Evolutionary conservation across 2,329 filamentous ascomycete species (phyloP).

Genomic region (Xylariaceae sp.): DNA sequence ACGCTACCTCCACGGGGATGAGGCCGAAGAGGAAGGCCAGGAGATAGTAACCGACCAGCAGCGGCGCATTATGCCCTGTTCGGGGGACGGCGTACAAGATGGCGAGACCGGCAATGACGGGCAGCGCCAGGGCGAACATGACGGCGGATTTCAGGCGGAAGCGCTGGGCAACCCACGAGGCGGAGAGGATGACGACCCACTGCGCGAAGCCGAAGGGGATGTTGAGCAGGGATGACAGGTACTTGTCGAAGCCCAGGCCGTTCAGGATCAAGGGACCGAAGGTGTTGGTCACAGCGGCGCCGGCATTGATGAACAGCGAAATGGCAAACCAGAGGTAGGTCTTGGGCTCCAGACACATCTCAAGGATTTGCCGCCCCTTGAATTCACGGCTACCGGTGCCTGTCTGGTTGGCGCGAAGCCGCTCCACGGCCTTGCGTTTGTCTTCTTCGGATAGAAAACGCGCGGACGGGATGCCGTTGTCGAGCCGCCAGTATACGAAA

Average conservation of each 20-base stretch:
- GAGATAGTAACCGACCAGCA: constrained; percentile 59
- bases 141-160: constrained; percentile 52
- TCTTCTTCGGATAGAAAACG: constrained; percentile 59
- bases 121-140: constrained; percentile 48
- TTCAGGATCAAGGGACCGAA: constrained; percentile 60
- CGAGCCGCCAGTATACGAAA: constrained; percentile 53
- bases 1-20: constrained; percentile 60
- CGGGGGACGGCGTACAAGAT: constrained; percentile 52
- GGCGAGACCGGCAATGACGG: constrained; percentile 54
- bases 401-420: constrained; percentile 50
- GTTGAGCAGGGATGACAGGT: constrained; percentile 54
- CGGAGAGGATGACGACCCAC: constrained; percentile 50
- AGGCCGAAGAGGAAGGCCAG: constrained; percentile 61
- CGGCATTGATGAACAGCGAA: constrained; percentile 58
- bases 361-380: constrained; percentile 46
- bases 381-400: constrained; percentile 48
- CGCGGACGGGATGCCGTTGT: constrained; percentile 52
- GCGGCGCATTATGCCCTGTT: constrained; percentile 37
- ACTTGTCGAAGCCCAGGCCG: constrained; percentile 55
- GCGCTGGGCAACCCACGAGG: constrained; percentile 52
- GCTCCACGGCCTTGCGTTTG: constrained; percentile 48
- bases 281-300: constrained; percentile 55
- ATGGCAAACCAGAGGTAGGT: constrained; percentile 57
- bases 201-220: constrained; percentile 62
- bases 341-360: constrained; percentile 47